phyloP scores from a whole-genome alignment of 371 early-diverging fungal species.

The Syncephalis fuscata region DNA sequence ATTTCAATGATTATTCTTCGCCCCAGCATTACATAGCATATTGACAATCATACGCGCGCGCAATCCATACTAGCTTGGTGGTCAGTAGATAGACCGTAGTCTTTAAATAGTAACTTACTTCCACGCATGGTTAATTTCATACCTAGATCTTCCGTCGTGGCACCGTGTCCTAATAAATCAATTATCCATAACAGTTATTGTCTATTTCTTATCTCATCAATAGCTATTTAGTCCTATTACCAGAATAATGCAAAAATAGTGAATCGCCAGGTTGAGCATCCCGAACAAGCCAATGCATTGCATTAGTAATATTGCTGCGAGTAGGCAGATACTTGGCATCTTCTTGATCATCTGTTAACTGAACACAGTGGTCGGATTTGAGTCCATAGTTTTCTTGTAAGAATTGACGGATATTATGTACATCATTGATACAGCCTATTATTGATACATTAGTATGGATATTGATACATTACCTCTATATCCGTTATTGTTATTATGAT shows the following conservation, averaged over 20 bases:
- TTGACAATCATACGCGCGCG: too few species aligned
- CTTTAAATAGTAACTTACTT: conserved; percentile 2
- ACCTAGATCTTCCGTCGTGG: neutral
- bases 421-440: conserved; percentile 45
- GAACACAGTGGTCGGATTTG: conserved; percentile 19
- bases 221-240: conserved; percentile 2
- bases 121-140: neutral
- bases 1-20: too few species aligned
- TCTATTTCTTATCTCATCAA: neutral
- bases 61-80: too few species aligned
- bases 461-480: neutral
- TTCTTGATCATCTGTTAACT: conserved; percentile 36
- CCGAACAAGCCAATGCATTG: conserved; percentile 38
- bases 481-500: neutral
- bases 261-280: conserved; percentile 36
- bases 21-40: too few species aligned
- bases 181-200: neutral
- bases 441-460: neutral
- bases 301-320: conserved; percentile 32
- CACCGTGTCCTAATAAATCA: conserved; percentile 19
- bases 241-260: conserved; percentile 34
- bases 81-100: too few species aligned
- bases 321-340: conserved; percentile 30
- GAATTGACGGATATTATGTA: conserved; percentile 26
- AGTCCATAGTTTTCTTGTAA: conserved; percentile 23